phyloP scores from a whole-genome alignment of 2,329 filamentous ascomycete genomes.

The Pseudogymnoascus sp. region DNA sequence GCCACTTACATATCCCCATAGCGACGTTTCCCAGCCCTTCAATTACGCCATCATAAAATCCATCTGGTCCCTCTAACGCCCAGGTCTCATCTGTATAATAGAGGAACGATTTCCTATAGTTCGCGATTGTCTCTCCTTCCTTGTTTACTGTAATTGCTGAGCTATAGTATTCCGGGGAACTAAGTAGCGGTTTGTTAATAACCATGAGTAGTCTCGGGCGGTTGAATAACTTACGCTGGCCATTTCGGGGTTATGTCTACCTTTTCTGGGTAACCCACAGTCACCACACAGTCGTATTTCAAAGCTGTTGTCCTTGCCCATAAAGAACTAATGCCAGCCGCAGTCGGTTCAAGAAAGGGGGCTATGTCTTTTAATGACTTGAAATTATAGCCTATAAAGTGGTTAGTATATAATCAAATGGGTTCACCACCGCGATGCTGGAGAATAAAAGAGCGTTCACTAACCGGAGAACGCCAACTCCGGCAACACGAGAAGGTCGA shows the following conservation, averaged over 20 bases:
- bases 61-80: constrained; percentile 47
- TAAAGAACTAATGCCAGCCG: constrained; percentile 58
- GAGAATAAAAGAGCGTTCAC: constrained; percentile 5
- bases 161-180: constrained; percentile 49
- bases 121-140: constrained; percentile 53
- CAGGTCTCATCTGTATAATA: constrained; percentile 56
- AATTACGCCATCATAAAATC: constrained; percentile 43
- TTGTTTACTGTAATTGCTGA: constrained; percentile 46
- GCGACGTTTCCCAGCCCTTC: constrained; percentile 44
- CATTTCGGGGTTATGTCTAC: constrained; percentile 44
- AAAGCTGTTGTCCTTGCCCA: constrained; percentile 65
- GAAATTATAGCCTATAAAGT: constrained; percentile 62
- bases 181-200: constrained; percentile 10
- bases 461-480: constrained; percentile 69
- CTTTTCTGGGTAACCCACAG: constrained; percentile 68
- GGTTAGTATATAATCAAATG: neutral
- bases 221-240: constrained; percentile 29
- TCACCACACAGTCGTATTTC: constrained; percentile 60
- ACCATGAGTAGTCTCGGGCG: too few species aligned
- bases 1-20: constrained; percentile 51
- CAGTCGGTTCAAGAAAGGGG: constrained; percentile 60
- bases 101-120: constrained; percentile 52
- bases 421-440: neutral
- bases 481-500: constrained; percentile 67
- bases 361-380: constrained; percentile 58